A percentile compares a stretch with the other conserved stretches of the same genome.
These are phyloP conservation scores for Teunomyces tritomae DNA, from an alignment of 805 yeast species.

Conservation along the genomic window DNA sequence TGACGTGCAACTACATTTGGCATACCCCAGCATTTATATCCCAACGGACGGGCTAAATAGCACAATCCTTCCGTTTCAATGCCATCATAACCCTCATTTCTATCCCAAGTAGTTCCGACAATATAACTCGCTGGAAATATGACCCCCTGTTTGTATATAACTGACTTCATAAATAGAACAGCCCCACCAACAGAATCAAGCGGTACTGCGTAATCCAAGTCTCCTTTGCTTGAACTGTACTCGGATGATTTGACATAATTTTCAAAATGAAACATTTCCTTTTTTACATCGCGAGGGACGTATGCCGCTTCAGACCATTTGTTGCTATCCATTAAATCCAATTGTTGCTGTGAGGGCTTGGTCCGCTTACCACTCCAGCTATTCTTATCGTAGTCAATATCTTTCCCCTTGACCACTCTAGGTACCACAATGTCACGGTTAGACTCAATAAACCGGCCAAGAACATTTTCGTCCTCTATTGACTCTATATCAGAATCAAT, in stretches of 20 bases:
- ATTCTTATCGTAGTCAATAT: conserved; percentile 36
- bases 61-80: conserved; percentile 55
- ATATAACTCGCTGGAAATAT: conserved; percentile 45
- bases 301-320: conserved; percentile 32
- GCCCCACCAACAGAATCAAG: conserved; percentile 56
- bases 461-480: conserved; percentile 11
- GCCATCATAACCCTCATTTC: conserved; percentile 51
- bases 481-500: conserved; percentile 36
- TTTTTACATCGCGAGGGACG: conserved; percentile 30
- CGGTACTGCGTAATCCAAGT: conserved; percentile 16
- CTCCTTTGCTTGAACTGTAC: conserved; percentile 3
- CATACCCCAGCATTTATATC: conserved; percentile 49
- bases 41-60: conserved; percentile 43
- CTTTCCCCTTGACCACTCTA: conserved; percentile 20
- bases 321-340: conserved; percentile 22
- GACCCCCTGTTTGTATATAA: conserved; percentile 45
- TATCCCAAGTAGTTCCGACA: conserved; percentile 47
- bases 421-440: conserved; percentile 38
- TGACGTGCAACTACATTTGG: conserved; percentile 47
- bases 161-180: conserved; percentile 41
- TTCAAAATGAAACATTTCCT: conserved; percentile 28
- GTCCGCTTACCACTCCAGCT: conserved; percentile 41
- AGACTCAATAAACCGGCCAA: conserved; percentile 21
- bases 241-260: conserved; percentile 12
- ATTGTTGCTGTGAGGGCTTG: conserved; percentile 27